These are phyloP conservation scores for Cadophora gregata DNA, from an alignment of 2,329 filamentous ascomycete species.

Conservation along the genomic window DNA sequence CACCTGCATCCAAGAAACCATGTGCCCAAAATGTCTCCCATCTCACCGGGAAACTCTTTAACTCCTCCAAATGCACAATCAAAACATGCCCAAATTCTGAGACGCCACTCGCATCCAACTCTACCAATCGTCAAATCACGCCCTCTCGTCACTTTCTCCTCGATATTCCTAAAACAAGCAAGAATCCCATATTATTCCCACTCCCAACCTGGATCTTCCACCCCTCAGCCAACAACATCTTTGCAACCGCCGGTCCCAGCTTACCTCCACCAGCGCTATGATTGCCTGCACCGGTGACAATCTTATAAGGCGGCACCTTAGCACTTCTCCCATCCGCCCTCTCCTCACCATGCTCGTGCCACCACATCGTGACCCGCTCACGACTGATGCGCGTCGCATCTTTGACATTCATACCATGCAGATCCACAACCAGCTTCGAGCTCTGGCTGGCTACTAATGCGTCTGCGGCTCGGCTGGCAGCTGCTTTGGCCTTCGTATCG, in stretches of 20 bases:
- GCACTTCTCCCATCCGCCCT: constrained; percentile 39
- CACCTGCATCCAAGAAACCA: background rate
- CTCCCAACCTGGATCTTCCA: constrained; percentile 79
- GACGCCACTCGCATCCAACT: background rate
- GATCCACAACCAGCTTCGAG: constrained; percentile 65
- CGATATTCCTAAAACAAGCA: constrained; percentile 69
- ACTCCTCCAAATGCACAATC: background rate
- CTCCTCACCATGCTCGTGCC: constrained; percentile 70
- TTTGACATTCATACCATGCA: constrained; percentile 83
- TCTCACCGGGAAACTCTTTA: background rate
- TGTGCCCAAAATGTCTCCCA: background rate
- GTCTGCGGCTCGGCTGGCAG: constrained; percentile 73
- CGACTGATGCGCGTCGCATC: constrained; percentile 82
- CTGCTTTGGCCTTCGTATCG: constrained; percentile 59
- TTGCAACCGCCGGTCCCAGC: constrained; percentile 80
- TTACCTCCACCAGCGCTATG: constrained; percentile 81
- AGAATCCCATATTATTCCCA: constrained; percentile 57
- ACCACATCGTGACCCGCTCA: constrained; percentile 74
- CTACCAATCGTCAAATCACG: background rate
- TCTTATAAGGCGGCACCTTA: constrained; percentile 62
- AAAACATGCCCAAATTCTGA: background rate
- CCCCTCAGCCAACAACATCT: constrained; percentile 75
- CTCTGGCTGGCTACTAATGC: constrained; percentile 73
- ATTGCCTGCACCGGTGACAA: constrained; percentile 81
- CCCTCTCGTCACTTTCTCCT: constrained; percentile 22